Evolutionary conservation across 768 basidiomycete genomes (phyloP), one percentile per base, ranked within the genome.

Genomic region (Cubamyces sp.): DNA sequence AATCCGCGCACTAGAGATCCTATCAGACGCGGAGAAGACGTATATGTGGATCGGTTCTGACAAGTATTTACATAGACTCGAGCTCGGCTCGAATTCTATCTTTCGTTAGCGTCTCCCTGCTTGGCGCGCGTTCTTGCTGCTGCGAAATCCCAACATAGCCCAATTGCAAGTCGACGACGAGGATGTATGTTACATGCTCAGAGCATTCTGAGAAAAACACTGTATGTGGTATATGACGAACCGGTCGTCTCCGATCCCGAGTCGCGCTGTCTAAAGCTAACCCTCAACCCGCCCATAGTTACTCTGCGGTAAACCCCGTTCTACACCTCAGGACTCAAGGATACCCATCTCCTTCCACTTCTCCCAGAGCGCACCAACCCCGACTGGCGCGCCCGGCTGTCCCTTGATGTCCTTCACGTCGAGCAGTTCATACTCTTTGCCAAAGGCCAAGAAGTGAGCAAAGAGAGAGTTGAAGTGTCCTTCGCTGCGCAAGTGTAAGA

Each of bases 391-490:
- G 51, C 81, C 82, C 2, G 84, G 70, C 46, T 85, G 77, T 0
- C 92, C 92, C 64, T 84, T 90, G 72, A 97, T 85, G 72, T 98
- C 96, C 75, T 90, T 92, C 64, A 89, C 80, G 54, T 96, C 94
- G 66, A 98, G 74, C 62, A 98, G 73, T 69, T 98, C 92, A 74
- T 96, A 98, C 74, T 98, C 94, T 52, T 84, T 84, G 0, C 96
- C 96, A 69, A 98, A 98, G 0, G 96, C 94, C 53, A 98, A 80
- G 78, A 97, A 99, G 76, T 98, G 96, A 0, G 96, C 96, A 74
- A 98, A 98, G 40, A 98, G 86, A 3, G 94, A 96, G 74, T 96
- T 96, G 79, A 96, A 96, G 74, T 96, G 95, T 0, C 92, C 92
- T 71, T 98, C 96, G 11, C 91, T 87, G 42, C 93, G 92, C 25